Evolutionary conservation across 371 early-diverging fungal species (phyloP).

Genomic region (Lichtheimia corymbifera): DNA sequence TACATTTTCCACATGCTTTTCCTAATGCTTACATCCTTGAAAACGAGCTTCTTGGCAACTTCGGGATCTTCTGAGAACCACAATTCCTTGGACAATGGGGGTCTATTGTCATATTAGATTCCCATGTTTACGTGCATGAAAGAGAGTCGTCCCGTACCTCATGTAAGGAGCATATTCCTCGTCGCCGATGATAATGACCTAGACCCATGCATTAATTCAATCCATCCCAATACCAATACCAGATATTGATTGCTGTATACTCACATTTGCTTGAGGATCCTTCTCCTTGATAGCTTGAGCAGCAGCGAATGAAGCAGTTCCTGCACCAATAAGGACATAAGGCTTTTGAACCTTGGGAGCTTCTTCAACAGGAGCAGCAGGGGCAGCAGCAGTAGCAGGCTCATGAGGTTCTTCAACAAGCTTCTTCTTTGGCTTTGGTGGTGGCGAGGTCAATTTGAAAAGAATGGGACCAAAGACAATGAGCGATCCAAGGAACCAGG

Average conservation of each 20-base stretch:
- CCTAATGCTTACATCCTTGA: conserved; percentile 57
- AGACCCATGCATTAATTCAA: too few relatives aligned
- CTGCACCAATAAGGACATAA: conserved; percentile 64
- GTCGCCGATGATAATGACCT: conserved; percentile 69
- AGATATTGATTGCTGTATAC: not conserved
- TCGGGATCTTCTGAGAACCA: conserved; percentile 67
- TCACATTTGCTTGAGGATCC: conserved; percentile 68
- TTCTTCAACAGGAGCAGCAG: conserved; percentile 13
- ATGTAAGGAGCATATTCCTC: conserved; percentile 69
- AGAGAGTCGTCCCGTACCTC: conserved; percentile 36
- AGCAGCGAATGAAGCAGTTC: conserved; percentile 71
- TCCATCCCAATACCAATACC: too few relatives aligned
- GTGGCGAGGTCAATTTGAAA: conserved; percentile 62
- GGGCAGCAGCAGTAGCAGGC: conserved; percentile 1
- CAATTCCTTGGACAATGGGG: conserved; percentile 76
- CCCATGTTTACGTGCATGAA: not conserved
- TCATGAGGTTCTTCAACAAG: conserved; percentile 22
- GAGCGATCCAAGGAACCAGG: conserved; percentile 63
- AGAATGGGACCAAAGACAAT: conserved; percentile 60
- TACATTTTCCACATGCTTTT: not conserved
- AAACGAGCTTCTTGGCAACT: conserved; percentile 51
- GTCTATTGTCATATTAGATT: conserved; percentile 23
- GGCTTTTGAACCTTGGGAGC: conserved; percentile 38
- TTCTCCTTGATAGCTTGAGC: conserved; percentile 70
- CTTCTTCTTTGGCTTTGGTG: conserved; percentile 47